These are phyloP conservation scores for Mycena olivaceomarginata DNA, from an alignment of 768 basidiomycete genomes.

Conservation along the genomic window DNA sequence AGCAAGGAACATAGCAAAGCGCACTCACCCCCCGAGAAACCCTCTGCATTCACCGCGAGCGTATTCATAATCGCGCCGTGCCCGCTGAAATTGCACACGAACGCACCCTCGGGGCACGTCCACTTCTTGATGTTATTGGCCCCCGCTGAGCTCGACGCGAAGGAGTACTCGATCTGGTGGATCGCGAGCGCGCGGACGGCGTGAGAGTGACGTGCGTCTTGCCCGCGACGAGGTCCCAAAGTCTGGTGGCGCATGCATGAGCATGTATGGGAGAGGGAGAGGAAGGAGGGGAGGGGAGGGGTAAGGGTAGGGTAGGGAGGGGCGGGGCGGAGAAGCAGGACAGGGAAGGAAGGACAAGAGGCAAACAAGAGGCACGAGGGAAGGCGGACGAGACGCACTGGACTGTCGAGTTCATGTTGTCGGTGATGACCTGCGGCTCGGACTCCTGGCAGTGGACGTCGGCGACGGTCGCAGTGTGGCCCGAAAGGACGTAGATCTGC, in stretches of 20 bases:
- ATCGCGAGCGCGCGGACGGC: slow-evolving; percentile 95
- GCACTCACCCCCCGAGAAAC: slow-evolving; percentile 92
- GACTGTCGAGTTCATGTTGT: slow-evolving; percentile 98
- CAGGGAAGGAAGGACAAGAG: neutral
- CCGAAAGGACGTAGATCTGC: slow-evolving; percentile 93
- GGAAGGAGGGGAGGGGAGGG: slow-evolving; percentile 5
- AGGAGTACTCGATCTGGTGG: slow-evolving; percentile 97
- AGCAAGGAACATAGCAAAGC: too few species aligned
- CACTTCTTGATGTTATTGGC: slow-evolving; percentile 99
- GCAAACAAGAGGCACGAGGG: neutral
- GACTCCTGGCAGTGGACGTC: slow-evolving; percentile 98
- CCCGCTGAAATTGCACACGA: slow-evolving; percentile 97
- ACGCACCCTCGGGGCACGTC: slow-evolving; percentile 97
- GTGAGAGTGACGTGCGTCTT: slow-evolving; percentile 97
- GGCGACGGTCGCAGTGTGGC: slow-evolving; percentile 96
- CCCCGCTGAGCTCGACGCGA: slow-evolving; percentile 98
- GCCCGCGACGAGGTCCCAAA: slow-evolving; percentile 99
- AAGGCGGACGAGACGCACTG: slow-evolving; percentile 69
- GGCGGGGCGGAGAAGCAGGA: too few species aligned
- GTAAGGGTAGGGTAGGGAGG: too few species aligned
- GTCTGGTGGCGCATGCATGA: slow-evolving; percentile 59
- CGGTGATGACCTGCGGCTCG: slow-evolving; percentile 98
- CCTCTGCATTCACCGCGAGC: slow-evolving; percentile 94
- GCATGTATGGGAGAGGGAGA: neutral
- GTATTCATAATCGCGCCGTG: slow-evolving; percentile 99